phyloP scores from a whole-genome alignment of 805 yeast species.

The Nematodospora valgi region DNA sequence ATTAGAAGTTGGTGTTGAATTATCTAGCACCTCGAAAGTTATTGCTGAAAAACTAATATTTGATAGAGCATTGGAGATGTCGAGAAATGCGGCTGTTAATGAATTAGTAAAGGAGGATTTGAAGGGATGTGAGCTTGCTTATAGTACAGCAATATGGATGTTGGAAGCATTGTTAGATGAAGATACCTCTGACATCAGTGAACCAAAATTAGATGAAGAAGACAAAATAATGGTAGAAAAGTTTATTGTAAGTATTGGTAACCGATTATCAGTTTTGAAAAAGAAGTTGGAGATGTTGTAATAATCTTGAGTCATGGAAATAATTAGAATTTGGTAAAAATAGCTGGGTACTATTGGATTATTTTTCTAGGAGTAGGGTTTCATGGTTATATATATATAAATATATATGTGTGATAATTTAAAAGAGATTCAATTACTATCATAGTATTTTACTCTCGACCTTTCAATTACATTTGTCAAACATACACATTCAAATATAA shows the following conservation, averaged over 20 bases:
- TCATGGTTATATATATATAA: no score
- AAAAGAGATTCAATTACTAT: no score
- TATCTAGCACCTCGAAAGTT: slow-evolving; percentile 20
- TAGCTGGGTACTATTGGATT: no score
- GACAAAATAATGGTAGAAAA: slow-evolving; percentile 75
- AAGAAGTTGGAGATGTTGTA: slow-evolving; percentile 41
- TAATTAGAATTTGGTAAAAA: no score
- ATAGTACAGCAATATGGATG: slow-evolving; percentile 95
- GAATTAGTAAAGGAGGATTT: slow-evolving; percentile 76
- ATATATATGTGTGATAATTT: no score
- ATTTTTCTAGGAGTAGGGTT: no score
- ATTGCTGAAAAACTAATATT: slow-evolving; percentile 84
- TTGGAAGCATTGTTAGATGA: slow-evolving; percentile 76
- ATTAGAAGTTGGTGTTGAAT: neutral
- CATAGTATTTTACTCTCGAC: no score
- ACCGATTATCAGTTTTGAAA: slow-evolving; percentile 68
- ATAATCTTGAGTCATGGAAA: neutral
- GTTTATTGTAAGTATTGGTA: slow-evolving; percentile 79
- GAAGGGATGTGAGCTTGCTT: slow-evolving; percentile 78
- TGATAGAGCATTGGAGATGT: slow-evolving; percentile 91
- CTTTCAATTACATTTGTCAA: no score
- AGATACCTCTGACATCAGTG: slow-evolving; percentile 19
- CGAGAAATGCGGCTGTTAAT: slow-evolving; percentile 85
- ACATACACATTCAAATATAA: no score
- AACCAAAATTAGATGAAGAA: slow-evolving; percentile 55